phyloP scores from a whole-genome alignment of 768 basidiomycete species.

The Leccinum disarticulatum region DNA sequence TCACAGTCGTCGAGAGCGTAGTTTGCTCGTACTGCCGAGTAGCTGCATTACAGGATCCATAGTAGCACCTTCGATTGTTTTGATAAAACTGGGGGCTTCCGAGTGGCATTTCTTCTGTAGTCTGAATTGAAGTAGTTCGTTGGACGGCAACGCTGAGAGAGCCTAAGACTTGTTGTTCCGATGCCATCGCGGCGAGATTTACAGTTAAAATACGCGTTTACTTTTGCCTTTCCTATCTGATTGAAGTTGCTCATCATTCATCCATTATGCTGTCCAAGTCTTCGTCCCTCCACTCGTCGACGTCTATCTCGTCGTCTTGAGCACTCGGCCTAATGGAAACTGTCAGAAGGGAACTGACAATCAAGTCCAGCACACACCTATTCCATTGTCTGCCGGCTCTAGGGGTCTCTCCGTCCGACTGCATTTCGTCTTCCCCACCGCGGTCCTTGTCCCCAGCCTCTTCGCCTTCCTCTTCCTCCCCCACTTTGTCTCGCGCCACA shows the following conservation, averaged over 20 bases:
- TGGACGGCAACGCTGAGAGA: slow-evolving; percentile 64
- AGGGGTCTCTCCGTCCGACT: slow-evolving; percentile 25
- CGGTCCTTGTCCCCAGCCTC: slow-evolving; percentile 39
- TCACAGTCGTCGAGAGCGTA: background rate
- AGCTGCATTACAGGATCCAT: slow-evolving; percentile 71
- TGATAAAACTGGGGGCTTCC: slow-evolving; percentile 85
- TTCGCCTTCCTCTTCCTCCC: slow-evolving; percentile 29
- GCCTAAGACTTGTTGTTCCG: slow-evolving; percentile 58
- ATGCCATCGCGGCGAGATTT: slow-evolving; percentile 64
- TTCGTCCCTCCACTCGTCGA: slow-evolving; percentile 45
- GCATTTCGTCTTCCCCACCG: slow-evolving; percentile 35
- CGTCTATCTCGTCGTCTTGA: slow-evolving; percentile 53
- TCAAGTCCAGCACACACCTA: slow-evolving; percentile 15
- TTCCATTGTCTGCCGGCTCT: slow-evolving; percentile 34
- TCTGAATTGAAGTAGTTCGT: slow-evolving; percentile 63
- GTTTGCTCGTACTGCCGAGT: slow-evolving; percentile 81
- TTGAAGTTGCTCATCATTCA: slow-evolving; percentile 32
- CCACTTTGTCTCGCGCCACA: slow-evolving; percentile 44
- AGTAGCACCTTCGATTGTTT: slow-evolving; percentile 57
- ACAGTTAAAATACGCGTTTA: slow-evolving; percentile 68
- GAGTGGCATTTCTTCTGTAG: slow-evolving; percentile 83
- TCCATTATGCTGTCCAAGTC: slow-evolving; percentile 39
- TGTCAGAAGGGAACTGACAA: slow-evolving; percentile 11
- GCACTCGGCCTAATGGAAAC: slow-evolving; percentile 16
- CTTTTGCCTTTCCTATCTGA: slow-evolving; percentile 44